These are phyloP conservation scores for Calonectria pteridis DNA, from an alignment of 2,329 filamentous ascomycete species.

Conservation along the genomic window DNA sequence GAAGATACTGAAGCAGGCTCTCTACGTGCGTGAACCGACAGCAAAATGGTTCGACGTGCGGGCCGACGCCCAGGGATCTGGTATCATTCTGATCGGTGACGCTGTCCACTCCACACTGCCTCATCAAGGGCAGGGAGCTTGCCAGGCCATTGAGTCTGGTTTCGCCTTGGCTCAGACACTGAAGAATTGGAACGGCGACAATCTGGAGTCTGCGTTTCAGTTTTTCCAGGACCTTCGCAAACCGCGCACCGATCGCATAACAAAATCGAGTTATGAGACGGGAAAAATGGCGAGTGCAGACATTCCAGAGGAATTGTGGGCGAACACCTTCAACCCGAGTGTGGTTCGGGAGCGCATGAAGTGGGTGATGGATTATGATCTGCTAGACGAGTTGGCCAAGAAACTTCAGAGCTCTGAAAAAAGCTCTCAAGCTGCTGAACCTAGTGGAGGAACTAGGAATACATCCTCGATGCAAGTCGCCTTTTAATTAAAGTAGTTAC, in stretches of 20 bases:
- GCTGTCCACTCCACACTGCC: not conserved
- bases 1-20: not conserved
- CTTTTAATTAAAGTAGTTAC: not conserved
- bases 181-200: not conserved
- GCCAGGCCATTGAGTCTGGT: not conserved
- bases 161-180: not conserved
- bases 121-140: not conserved
- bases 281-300: not conserved
- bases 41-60: not conserved
- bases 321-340: not conserved
- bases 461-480: not conserved
- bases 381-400: not conserved
- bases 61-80: not conserved
- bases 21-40: not conserved
- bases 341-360: not conserved
- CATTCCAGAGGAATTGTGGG: not conserved
- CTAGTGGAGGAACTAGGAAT: not conserved
- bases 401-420: not conserved
- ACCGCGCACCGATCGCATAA: not conserved
- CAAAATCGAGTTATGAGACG: not conserved
- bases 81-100: not conserved
- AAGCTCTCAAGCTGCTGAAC: not conserved
- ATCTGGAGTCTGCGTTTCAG: not conserved
- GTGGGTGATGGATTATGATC: not conserved
- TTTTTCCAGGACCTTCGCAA: not conserved